Evolutionary conservation across 306 rosid genomes (phyloP).

Genomic region (Trifolium repens): DNA sequence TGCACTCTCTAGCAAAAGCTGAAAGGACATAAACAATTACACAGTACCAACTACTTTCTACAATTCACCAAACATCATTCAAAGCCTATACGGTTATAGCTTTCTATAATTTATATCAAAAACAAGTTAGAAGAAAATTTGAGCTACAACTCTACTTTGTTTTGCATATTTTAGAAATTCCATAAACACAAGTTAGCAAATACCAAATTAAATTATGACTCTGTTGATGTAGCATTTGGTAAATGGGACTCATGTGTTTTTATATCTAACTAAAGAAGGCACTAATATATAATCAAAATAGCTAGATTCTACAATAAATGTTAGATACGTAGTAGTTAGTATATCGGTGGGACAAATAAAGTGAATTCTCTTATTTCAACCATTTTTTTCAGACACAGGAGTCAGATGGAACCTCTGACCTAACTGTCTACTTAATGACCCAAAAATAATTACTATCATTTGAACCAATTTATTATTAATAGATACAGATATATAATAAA

Average conservation of each 20-base stretch:
- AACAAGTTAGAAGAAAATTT: conserved; percentile 8
- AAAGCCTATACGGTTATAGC: conserved; percentile 26
- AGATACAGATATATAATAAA: no score
- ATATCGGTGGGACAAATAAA: no score
- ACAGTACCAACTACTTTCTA: conserved; percentile 43
- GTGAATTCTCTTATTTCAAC: no score
- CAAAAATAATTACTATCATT: no score
- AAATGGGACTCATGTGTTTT: conserved; percentile 3
- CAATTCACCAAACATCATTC: conserved; percentile 44
- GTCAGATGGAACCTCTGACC: no score
- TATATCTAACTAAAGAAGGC: conserved; percentile 21
- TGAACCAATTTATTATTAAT: no score
- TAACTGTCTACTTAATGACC: no score
- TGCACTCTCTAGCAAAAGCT: conserved; percentile 29
- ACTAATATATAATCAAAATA: conserved; percentile 22
- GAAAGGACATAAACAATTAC: conserved; percentile 40
- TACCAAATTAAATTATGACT: conserved; percentile 10
- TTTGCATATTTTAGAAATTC: conserved; percentile 26
- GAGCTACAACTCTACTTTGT: conserved; percentile 24
- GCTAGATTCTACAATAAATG: conserved; percentile 8
- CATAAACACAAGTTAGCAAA: not conserved
- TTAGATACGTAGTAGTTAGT: not conserved
- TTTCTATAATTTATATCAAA: conserved; percentile 28
- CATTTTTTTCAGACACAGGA: no score
- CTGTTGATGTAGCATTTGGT: conserved; percentile 17